These are phyloP conservation scores for Talaromyces piceae DNA, from an alignment of 2,329 filamentous ascomycete species.

Conservation along the genomic window DNA sequence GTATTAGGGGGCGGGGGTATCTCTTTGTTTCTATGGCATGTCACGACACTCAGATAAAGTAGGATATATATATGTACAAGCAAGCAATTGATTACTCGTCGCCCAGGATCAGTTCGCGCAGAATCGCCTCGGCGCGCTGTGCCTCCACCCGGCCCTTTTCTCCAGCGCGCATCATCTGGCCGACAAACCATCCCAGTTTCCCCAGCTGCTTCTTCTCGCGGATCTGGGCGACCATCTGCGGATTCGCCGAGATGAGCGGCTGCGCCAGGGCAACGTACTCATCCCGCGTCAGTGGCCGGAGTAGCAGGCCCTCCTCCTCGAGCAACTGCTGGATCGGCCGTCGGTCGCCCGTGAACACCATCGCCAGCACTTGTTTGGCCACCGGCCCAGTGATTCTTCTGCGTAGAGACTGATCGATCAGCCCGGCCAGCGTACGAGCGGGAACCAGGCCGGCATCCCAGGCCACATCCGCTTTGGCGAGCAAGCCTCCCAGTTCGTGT, in stretches of 20 bases:
- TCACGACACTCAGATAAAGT: too few relatives aligned
- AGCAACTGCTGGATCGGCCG: constrained; percentile 48
- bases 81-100: background rate
- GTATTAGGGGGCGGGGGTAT: too few relatives aligned
- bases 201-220: constrained; percentile 52
- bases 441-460: constrained; percentile 36
- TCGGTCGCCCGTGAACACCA: constrained; percentile 46
- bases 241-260: constrained; percentile 47
- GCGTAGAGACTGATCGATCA: constrained; percentile 38
- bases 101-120: constrained; percentile 43
- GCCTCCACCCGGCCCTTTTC: constrained; percentile 57
- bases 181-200: constrained; percentile 63
- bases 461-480: constrained; percentile 44
- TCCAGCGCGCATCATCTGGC: constrained; percentile 58
- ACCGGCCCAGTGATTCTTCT: constrained; percentile 47
- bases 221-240: constrained; percentile 53
- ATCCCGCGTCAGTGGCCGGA: constrained; percentile 47
- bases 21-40: constrained; percentile 1
- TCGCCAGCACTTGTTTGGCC: constrained; percentile 53
- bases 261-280: constrained; percentile 52
- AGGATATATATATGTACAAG: too few relatives aligned
- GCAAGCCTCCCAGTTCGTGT: constrained; percentile 64
- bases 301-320: constrained; percentile 47
- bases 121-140: constrained; percentile 47
- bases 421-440: constrained; percentile 36